A percentile compares a stretch with the other conserved stretches of the same genome.
These are phyloP conservation scores for Colletotrichum ledebouriae DNA, from an alignment of 2,329 filamentous ascomycete genomes.

Conservation along the genomic window DNA sequence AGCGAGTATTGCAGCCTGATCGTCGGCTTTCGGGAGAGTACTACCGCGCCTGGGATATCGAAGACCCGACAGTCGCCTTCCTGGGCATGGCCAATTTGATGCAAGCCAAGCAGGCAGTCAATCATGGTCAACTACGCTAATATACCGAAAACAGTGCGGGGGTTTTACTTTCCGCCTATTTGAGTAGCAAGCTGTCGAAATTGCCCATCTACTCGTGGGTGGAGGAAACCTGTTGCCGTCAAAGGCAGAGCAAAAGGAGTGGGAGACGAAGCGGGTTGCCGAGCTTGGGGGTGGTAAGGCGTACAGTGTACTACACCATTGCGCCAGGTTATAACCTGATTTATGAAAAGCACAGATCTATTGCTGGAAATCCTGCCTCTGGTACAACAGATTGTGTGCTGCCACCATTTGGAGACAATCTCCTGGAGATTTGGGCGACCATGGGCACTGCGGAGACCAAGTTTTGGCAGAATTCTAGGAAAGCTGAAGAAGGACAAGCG, in stretches of 20 bases:
- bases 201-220: constrained; percentile 52
- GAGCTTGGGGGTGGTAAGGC: constrained; percentile 50
- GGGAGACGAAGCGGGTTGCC: constrained; percentile 50
- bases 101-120: too few relatives aligned
- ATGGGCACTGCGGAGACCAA: constrained; percentile 49
- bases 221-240: constrained; percentile 48
- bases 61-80: constrained; percentile 52
- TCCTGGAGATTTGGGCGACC: constrained; percentile 51
- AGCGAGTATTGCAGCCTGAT: constrained; percentile 55
- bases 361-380: constrained; percentile 57
- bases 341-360: too few relatives aligned
- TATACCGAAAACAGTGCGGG: constrained; percentile 45
- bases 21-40: constrained; percentile 52
- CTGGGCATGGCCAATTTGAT: constrained; percentile 52
- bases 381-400: constrained; percentile 55
- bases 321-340: constrained; percentile 54
- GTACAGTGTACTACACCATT: constrained; percentile 52
- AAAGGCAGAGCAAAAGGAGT: constrained; percentile 48
- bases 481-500: constrained; percentile 46
- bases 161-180: constrained; percentile 55
- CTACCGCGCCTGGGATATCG: constrained; percentile 53
- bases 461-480: constrained; percentile 48
- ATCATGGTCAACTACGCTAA: neutral
- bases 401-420: constrained; percentile 57
- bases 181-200: constrained; percentile 55